Percentiles rank a stretch among this genome's conserved stretches.
Evolutionary conservation across 768 basidiomycete species (phyloP).

Genomic region (Paxillus involutus): DNA sequence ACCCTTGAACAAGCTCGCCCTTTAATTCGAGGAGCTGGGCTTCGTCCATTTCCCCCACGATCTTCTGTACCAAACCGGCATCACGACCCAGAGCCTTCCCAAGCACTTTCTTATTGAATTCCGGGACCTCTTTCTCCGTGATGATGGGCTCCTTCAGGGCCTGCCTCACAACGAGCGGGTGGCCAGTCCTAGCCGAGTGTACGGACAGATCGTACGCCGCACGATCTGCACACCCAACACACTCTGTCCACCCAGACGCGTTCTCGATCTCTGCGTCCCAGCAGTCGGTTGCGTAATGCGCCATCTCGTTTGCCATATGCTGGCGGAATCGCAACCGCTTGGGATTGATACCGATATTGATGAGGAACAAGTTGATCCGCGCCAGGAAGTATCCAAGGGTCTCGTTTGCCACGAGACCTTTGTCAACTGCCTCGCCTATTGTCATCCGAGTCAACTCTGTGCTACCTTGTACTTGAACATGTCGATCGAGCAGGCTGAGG

Average conservation of each 20-base stretch:
- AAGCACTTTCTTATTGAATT: constrained; percentile 84
- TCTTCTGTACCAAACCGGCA: constrained; percentile 61
- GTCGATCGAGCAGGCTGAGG: constrained; percentile 76
- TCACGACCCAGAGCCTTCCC: constrained; percentile 91
- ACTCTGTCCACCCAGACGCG: constrained; percentile 89
- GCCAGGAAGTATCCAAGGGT: constrained; percentile 98
- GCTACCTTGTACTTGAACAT: constrained; percentile 77
- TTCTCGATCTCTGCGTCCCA: constrained; percentile 99
- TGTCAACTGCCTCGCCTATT: constrained; percentile 86
- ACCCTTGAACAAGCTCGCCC: constrained; percentile 75
- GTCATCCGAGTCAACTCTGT: constrained; percentile 64
- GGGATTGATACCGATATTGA: constrained; percentile 89
- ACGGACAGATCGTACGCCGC: constrained; percentile 96
- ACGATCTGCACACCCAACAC: constrained; percentile 98
- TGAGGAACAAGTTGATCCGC: constrained; percentile 85
- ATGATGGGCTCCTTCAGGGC: constrained; percentile 83
- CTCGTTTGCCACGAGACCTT: constrained; percentile 91
- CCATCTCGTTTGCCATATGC: constrained; percentile 99
- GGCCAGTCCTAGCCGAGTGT: constrained; percentile 81
- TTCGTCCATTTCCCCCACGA: constrained; percentile 68
- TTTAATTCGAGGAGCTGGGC: constrained; percentile 63
- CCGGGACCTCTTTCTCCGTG: constrained; percentile 73
- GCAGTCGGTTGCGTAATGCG: constrained; percentile 98
- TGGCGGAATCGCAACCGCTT: constrained; percentile 88
- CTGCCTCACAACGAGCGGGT: constrained; percentile 82